These are phyloP conservation scores for Chloris gayana DNA, from an alignment of 176 grass and related monocot genomes.

Conservation along the genomic window DNA sequence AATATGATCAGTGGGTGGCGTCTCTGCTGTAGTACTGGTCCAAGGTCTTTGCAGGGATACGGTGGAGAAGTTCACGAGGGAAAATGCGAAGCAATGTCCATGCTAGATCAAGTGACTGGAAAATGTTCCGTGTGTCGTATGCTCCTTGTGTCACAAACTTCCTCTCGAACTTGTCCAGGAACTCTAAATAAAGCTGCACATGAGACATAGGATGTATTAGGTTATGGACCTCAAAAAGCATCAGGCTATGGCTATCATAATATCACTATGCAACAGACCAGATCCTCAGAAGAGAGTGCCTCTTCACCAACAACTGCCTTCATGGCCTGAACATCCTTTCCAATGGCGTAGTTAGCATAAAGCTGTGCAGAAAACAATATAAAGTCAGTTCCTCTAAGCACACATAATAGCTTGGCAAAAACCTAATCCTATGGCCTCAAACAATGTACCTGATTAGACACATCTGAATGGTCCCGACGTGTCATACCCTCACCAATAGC, in stretches of 20 bases:
- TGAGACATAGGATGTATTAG: slow-evolving; percentile 28
- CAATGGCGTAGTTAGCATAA: slow-evolving; percentile 99
- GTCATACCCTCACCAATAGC: slow-evolving; percentile 99
- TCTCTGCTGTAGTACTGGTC: slow-evolving; percentile 97
- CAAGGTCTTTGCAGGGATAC: slow-evolving; percentile 97
- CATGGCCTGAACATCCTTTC: slow-evolving; percentile 99
- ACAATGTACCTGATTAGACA: slow-evolving; percentile 89
- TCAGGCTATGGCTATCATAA: neutral
- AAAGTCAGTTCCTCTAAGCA: neutral
- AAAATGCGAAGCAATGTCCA: slow-evolving; percentile 99
- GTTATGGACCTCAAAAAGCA: slow-evolving; percentile 1
- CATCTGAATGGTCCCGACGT: slow-evolving; percentile 92
- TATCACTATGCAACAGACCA: slow-evolving; percentile 52
- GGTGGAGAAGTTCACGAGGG: slow-evolving; percentile 95
- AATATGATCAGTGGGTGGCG: slow-evolving; percentile 57
- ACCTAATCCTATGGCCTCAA: neutral
- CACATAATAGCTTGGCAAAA: neutral
- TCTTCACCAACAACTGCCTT: slow-evolving; percentile 99
- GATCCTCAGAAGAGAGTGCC: slow-evolving; percentile 96
- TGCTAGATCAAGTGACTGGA: slow-evolving; percentile 97
- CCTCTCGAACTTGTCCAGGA: slow-evolving; percentile 97
- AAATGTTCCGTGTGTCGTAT: slow-evolving; percentile 96
- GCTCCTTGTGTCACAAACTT: slow-evolving; percentile 96
- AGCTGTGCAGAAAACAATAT: slow-evolving; percentile 57
- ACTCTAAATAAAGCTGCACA: slow-evolving; percentile 93